Conservation (phyloP, 2,329 filamentous ascomycete genomes). For the Epicoccum nigrum region DNA sequence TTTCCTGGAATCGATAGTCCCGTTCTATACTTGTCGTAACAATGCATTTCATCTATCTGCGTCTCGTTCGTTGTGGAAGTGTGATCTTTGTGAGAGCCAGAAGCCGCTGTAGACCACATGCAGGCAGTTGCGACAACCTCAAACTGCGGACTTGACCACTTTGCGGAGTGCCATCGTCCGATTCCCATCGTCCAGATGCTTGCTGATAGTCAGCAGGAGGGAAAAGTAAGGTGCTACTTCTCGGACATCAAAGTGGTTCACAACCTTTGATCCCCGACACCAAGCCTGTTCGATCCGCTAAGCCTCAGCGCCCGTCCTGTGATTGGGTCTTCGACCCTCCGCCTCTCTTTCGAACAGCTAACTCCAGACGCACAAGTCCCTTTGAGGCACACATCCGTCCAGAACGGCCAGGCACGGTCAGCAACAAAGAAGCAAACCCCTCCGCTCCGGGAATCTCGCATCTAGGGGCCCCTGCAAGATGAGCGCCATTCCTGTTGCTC, state of each 20-base stretch:
- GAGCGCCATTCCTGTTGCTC: constrained; percentile 8
- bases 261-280: constrained; percentile 16
- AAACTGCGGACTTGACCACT: constrained; percentile 10
- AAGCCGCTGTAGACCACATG: not conserved
- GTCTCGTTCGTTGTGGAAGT: not conserved
- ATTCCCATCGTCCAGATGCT: not conserved
- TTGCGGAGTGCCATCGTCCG: not conserved
- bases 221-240: constrained; percentile 2
- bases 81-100: not conserved
- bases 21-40: constrained; percentile 13
- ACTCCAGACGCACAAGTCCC: constrained; percentile 9
- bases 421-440: constrained; percentile 13
- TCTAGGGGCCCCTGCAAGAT: constrained; percentile 14
- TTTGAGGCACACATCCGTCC: not conserved
- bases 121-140: not conserved
- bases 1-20: constrained; percentile 11
- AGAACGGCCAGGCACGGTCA: constrained; percentile 6
- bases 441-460: constrained; percentile 8
- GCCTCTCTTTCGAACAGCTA: not conserved
- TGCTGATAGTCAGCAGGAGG: not conserved
- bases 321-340: constrained; percentile 7
- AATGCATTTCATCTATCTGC: not conserved
- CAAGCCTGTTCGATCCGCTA: constrained; percentile 11
- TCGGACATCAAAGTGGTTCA: constrained; percentile 12
- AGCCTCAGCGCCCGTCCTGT: constrained; percentile 2